Evolutionary conservation across 2,329 filamentous ascomycete genomes (phyloP).

Genomic region (Fusarium humuli): DNA sequence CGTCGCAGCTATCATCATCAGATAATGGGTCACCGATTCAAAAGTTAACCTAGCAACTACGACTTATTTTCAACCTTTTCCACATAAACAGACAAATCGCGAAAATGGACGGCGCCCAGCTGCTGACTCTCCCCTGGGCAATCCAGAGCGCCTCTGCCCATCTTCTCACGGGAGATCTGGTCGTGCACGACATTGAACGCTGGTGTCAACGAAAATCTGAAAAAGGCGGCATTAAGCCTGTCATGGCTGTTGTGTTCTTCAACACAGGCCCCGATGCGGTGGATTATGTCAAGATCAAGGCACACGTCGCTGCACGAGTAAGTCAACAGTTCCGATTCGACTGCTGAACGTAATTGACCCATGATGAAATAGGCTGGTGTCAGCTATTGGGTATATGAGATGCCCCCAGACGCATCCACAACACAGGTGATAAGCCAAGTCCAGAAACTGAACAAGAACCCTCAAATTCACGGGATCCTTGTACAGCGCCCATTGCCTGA

Average conservation of each 20-base stretch:
- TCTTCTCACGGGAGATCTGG: neutral
- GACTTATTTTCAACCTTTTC: neutral
- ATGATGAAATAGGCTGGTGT: neutral
- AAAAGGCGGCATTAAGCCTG: neutral
- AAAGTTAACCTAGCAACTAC: neutral
- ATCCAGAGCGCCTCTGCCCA: neutral
- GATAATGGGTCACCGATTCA: accelerated
- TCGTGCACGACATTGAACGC: neutral
- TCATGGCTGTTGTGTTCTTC: slow-evolving; percentile 2
- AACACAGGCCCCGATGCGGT: neutral
- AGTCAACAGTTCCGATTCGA: neutral
- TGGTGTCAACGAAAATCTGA: slow-evolving; percentile 1
- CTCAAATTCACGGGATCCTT: slow-evolving; percentile 1
- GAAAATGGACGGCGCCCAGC: neutral
- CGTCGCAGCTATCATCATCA: accelerated
- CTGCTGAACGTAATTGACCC: neutral
- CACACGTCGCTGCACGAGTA: slow-evolving; percentile 6
- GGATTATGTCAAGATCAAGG: slow-evolving; percentile 3
- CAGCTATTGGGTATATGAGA: slow-evolving; percentile 6
- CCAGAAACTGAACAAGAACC: neutral
- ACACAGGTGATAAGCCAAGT: neutral
- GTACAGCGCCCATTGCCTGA: neutral
- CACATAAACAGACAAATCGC: neutral
- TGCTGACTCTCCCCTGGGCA: neutral
- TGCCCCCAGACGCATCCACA: slow-evolving; percentile 1